These are phyloP conservation scores for Aspergillus floridensis DNA, from an alignment of 2,329 filamentous ascomycete genomes.

Conservation along the genomic window DNA sequence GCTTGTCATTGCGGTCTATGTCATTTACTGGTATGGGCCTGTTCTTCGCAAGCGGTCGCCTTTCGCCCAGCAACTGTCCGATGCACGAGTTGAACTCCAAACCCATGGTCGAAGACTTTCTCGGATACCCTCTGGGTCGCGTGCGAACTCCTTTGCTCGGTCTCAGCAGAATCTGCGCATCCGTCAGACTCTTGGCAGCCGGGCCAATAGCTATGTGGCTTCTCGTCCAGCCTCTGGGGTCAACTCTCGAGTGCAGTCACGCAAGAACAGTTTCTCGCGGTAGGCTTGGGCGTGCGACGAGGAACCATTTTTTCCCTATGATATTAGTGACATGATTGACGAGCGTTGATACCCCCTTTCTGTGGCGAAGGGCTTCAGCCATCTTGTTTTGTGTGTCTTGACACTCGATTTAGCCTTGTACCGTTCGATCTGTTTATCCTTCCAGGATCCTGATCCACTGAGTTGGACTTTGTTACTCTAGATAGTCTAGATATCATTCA, in stretches of 20 bases:
- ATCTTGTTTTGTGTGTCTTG: conserved; percentile 5
- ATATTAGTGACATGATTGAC: conserved; percentile 5
- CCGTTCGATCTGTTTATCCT: background rate
- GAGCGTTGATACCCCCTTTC: conserved; percentile 5
- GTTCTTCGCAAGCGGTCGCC: conserved; percentile 58
- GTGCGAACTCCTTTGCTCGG: conserved; percentile 40
- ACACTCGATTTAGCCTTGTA: background rate
- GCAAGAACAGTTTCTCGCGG: conserved; percentile 26
- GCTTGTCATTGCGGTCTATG: conserved; percentile 62
- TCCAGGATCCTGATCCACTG: background rate
- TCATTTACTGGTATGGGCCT: conserved; percentile 66
- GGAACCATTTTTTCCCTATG: background rate
- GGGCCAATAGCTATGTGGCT: conserved; percentile 32
- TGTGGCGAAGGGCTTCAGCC: background rate
- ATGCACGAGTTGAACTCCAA: conserved; percentile 38
- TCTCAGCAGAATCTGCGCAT: conserved; percentile 40
- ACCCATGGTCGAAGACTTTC: conserved; percentile 31
- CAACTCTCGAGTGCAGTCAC: conserved; percentile 33
- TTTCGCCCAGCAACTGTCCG: conserved; percentile 63
- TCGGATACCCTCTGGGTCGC: conserved; percentile 34
- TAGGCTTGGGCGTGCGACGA: background rate
- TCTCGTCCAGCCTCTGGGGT: conserved; percentile 32
- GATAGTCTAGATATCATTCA: background rate
- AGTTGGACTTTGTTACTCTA: background rate
- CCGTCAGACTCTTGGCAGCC: conserved; percentile 36